Evolutionary conservation across 2,329 filamentous ascomycete genomes (phyloP).

Genomic region (Whalleya microplaca): DNA sequence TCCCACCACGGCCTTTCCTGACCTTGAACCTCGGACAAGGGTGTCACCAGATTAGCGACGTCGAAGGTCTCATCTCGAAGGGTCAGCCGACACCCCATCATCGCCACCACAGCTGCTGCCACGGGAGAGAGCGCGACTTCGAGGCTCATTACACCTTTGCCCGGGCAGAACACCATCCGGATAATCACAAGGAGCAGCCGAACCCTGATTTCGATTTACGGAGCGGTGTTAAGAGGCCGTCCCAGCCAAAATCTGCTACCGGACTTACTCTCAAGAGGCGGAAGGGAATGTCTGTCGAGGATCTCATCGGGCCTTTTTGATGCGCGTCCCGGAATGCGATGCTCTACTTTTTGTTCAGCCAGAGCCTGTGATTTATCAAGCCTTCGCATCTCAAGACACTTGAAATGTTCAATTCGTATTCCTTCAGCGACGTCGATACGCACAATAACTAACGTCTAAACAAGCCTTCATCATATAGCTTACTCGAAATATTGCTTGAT

Average conservation of each 20-base stretch:
- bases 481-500: not conserved
- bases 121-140: not conserved
- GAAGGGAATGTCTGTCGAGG: not conserved
- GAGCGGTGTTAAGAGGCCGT: not conserved
- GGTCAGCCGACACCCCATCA: not conserved
- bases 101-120: not conserved
- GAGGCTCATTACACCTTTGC: not conserved
- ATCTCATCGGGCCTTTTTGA: not conserved
- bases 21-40: constrained; percentile 15
- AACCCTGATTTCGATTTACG: not conserved
- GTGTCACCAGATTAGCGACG: not conserved
- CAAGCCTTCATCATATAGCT: too few relatives aligned
- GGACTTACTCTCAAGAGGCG: not conserved
- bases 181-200: not conserved
- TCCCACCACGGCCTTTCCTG: constrained; percentile 25
- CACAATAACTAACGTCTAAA: too few relatives aligned
- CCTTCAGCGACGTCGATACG: not conserved
- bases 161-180: not conserved
- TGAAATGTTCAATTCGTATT: not conserved
- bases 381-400: not conserved
- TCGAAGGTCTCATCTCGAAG: not conserved
- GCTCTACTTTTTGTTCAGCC: not conserved
- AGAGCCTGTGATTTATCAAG: not conserved
- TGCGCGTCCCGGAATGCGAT: not conserved
- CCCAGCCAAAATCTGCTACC: not conserved